Evolutionary conservation across 2,329 filamentous ascomycete genomes (phyloP).

Genomic region (Fusarium chlamydosporum): DNA sequence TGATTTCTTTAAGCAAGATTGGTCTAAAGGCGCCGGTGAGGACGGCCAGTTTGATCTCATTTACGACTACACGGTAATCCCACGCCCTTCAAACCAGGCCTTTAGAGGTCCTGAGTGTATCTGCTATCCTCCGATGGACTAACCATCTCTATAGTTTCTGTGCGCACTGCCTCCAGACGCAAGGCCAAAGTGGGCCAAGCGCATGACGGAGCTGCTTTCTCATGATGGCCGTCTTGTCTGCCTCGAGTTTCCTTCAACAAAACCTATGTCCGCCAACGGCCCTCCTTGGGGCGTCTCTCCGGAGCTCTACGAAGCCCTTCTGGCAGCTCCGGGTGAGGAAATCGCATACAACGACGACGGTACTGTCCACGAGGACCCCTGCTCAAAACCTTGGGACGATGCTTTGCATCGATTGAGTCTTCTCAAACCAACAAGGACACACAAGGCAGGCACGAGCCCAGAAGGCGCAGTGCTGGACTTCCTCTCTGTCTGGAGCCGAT

Average conservation of each 20-base stretch:
- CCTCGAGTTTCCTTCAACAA: conserved; percentile 84
- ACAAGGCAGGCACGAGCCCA: conserved; percentile 61
- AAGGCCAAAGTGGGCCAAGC: conserved; percentile 67
- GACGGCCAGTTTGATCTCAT: conserved; percentile 73
- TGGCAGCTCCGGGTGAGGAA: conserved; percentile 77
- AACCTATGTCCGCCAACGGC: conserved; percentile 73
- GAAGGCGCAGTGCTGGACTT: conserved; percentile 66
- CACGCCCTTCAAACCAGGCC: conserved; percentile 9
- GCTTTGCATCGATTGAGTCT: conserved; percentile 63
- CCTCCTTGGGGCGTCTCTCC: conserved; percentile 81
- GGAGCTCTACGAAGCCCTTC: conserved; percentile 78
- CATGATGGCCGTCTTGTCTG: conserved; percentile 69
- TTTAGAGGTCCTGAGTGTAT: conserved; percentile 2
- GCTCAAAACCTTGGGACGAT: conserved; percentile 57
- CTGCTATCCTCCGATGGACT: conserved; percentile 17
- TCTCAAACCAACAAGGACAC: conserved; percentile 65
- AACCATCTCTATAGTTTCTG: conserved; percentile 65
- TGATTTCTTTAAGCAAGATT: conserved; percentile 77
- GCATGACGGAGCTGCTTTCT: conserved; percentile 65
- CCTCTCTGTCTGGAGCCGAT: conserved; percentile 67
- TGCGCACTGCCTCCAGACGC: conserved; percentile 70
- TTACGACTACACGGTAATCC: conserved; percentile 72
- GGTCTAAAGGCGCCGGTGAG: conserved; percentile 61
- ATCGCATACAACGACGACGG: conserved; percentile 69
- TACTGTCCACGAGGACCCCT: conserved; percentile 58